A percentile compares a stretch with the other conserved stretches of the same genome.
These are phyloP conservation scores for Epithele typhae DNA, from an alignment of 768 basidiomycete genomes.

Conservation along the genomic window DNA sequence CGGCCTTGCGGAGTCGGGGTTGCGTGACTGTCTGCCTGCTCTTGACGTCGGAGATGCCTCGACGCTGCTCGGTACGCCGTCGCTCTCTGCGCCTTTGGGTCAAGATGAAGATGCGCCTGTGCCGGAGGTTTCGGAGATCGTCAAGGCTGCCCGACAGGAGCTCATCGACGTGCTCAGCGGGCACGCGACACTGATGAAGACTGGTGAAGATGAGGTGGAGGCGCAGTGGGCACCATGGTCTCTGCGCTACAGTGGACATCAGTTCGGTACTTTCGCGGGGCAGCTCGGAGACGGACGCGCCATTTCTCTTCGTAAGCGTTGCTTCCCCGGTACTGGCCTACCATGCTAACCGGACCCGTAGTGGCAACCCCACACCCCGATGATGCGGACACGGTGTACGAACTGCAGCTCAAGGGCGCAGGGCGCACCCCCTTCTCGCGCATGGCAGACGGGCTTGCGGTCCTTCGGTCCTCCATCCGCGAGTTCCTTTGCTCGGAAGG, in stretches of 20 bases:
- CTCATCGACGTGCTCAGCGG: slow-evolving; percentile 83
- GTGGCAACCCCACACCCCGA: slow-evolving; percentile 75
- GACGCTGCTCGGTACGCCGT: slow-evolving; percentile 55
- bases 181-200: slow-evolving; percentile 61
- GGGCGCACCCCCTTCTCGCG: slow-evolving; percentile 94
- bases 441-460: slow-evolving; percentile 90
- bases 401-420: slow-evolving; percentile 92
- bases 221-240: slow-evolving; percentile 62
- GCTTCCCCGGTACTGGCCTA: background rate
- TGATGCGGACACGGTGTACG: slow-evolving; percentile 53
- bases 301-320: slow-evolving; percentile 62
- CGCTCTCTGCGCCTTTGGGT: slow-evolving; percentile 33
- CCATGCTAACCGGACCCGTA: slow-evolving; percentile 23
- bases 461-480: slow-evolving; percentile 89
- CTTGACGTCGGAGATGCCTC: slow-evolving; percentile 87
- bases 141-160: slow-evolving; percentile 53
- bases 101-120: too few relatives aligned
- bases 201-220: slow-evolving; percentile 26
- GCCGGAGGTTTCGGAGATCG: slow-evolving; percentile 21
- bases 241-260: slow-evolving; percentile 86
- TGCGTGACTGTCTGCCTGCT: slow-evolving; percentile 76
- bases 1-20: slow-evolving; percentile 62
- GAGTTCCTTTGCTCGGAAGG: slow-evolving; percentile 95
- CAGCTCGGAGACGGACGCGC: slow-evolving; percentile 96
- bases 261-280: slow-evolving; percentile 87